Evolutionary conservation across 805 yeast genomes (phyloP).

Genomic region (Metschnikowia vanudenii): DNA sequence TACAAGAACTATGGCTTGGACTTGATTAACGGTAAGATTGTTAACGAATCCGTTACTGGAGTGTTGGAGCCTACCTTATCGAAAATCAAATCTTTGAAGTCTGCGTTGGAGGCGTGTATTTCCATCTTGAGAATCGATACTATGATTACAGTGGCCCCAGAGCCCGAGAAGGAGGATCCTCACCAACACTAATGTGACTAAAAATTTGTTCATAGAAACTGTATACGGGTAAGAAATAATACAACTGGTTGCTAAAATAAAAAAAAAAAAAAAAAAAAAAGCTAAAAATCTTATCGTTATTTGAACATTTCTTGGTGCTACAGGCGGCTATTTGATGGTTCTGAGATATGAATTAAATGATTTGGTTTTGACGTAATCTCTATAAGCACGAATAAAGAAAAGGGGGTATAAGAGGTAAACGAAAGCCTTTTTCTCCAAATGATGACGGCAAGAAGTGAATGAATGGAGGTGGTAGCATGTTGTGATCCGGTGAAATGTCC

Average conservation of each 20-base stretch:
- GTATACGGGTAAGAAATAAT: slow-evolving; percentile 3
- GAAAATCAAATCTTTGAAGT: slow-evolving; percentile 87
- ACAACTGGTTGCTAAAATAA: slow-evolving; percentile 1
- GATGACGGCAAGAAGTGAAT: neutral
- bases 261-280: no score
- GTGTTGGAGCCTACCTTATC: slow-evolving; percentile 95
- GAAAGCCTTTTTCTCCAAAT: no score
- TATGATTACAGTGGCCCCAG: slow-evolving; percentile 96
- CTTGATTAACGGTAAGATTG: slow-evolving; percentile 85
- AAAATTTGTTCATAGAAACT: slow-evolving; percentile 2
- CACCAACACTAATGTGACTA: slow-evolving; percentile 62
- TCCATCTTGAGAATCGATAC: slow-evolving; percentile 97
- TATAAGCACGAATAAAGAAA: neutral
- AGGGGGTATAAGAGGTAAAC: neutral
- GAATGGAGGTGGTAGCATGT: neutral
- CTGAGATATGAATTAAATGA: no score
- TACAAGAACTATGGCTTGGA: slow-evolving; percentile 94
- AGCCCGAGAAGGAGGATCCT: slow-evolving; percentile 86
- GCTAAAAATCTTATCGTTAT: no score
- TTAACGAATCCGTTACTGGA: slow-evolving; percentile 79
- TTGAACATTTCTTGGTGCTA: no score
- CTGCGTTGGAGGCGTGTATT: slow-evolving; percentile 97
- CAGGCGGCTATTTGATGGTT: no score
- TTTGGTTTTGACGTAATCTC: no score
- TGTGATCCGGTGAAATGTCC: neutral